Evolutionary conservation across 164 flowering plant species (phyloP), one percentile per base, ranked within the genome.

Genomic region (Sextonia rubra): DNA sequence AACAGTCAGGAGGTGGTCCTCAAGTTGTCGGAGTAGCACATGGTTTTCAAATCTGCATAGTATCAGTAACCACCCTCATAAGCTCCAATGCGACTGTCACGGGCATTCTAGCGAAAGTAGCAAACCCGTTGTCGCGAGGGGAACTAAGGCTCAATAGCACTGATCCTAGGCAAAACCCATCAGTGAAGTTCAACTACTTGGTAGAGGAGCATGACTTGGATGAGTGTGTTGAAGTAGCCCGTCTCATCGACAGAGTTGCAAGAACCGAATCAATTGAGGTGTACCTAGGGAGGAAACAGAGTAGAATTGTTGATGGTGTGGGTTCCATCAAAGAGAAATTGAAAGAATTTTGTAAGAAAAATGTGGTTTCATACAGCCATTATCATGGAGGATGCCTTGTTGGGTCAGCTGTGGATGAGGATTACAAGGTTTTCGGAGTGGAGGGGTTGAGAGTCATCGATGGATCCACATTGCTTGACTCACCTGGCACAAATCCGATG

Each of bases 401-500:
- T 22, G 84, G 84, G 26, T 70, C 76, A 1, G 87, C 83, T 12
- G 82, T 83, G 4, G 86, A 83, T 71, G 12, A 72, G 17, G 80
- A 82, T 66, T 81, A 79, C 60, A 83, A 20, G 30, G 84, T 82
- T 0, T 69, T 48, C 70, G 87, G 86, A 11, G 78, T 84, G 7
- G 47, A 79, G 14, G 81, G 85, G 2, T 66, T 86, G 65, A 74
- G 83, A 26, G 82, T 84, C 7, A 37, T 86, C 20, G 83, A 86
- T 74, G 87, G 84, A 23, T 83, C 87, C 11, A 80, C 82, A 2
- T 80, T 86, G 49, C 22, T 61, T 8, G 79, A 79, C 14, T 82
- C 87, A 17, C 87, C 89, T 0, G 82, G 82, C 25, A 80, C 86
- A 62, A 83, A 83, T 61, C 87, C 83, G 20, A 80, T 78, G 85